Percentiles rank a stretch among this genome's conserved stretches.
Conservation (phyloP, 2,329 filamentous ascomycete genomes). For the Hypoxylon sp. region DNA sequence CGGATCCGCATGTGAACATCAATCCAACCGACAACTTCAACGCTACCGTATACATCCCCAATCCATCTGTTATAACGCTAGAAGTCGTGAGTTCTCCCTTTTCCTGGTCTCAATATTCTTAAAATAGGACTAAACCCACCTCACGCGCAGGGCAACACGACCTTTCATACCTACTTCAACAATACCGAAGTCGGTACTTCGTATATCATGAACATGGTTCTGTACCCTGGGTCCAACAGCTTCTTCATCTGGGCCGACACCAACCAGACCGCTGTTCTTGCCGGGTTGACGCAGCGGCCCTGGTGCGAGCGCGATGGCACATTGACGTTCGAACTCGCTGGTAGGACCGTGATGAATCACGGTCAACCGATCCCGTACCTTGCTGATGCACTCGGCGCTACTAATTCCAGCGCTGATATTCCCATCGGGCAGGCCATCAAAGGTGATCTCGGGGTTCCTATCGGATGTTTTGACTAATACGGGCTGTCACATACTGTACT, state of each 20-base stretch:
- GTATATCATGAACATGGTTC: slow-evolving; percentile 65
- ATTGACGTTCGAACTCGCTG: slow-evolving; percentile 63
- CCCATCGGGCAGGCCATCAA: slow-evolving; percentile 58
- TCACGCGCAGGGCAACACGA: slow-evolving; percentile 64
- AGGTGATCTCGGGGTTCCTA: slow-evolving; percentile 29
- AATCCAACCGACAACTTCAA: slow-evolving; percentile 65
- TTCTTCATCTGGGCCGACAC: slow-evolving; percentile 64
- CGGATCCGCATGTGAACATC: slow-evolving; percentile 58
- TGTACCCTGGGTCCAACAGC: slow-evolving; percentile 67
- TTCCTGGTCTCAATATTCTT: background rate
- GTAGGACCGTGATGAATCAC: slow-evolving; percentile 60
- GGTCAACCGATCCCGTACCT: slow-evolving; percentile 65
- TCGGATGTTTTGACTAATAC: slow-evolving; percentile 14
- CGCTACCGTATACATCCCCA: slow-evolving; percentile 67
- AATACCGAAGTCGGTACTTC: slow-evolving; percentile 62
- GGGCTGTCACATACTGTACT: no score
- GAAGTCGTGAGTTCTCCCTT: slow-evolving; percentile 61
- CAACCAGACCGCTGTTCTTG: slow-evolving; percentile 58
- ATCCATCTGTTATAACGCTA: slow-evolving; percentile 69
- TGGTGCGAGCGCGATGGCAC: slow-evolving; percentile 62
- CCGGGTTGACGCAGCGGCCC: slow-evolving; percentile 50
- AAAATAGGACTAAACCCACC: no score
- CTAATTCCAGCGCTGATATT: slow-evolving; percentile 61
- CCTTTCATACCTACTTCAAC: slow-evolving; percentile 66
- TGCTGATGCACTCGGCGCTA: slow-evolving; percentile 60